phyloP scores from a whole-genome alignment of 176 grass and related monocot genomes.

The Triticum aestivum region IWGSC_CS_RefSeq_v2.1 NC_057805.1:498907993-498908492 shows the following conservation, averaged over 20 bases:
- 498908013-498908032: too few relatives aligned
- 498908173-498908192: not conserved
- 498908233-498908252: not conserved
- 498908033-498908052: too few relatives aligned
- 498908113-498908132: not conserved
- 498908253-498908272: not conserved
- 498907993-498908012: too few relatives aligned
- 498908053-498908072: too few relatives aligned
- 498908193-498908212: conserved; percentile 6
- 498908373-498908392: not conserved
- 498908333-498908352: too few relatives aligned
- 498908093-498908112: not conserved
- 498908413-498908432: not conserved
- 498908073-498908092: too few relatives aligned
- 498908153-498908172: not conserved
- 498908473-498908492: not conserved
- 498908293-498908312: not conserved
- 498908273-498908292: conserved; percentile 7
- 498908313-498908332: too few relatives aligned
- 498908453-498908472: not conserved
- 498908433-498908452: not conserved
- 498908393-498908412: not conserved
- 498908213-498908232: not conserved
- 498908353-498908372: too few relatives aligned
- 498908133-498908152: not conserved